Base-by-base conservation (phyloP, 768 basidiomycete genomes). In the Kondoa malvinella region DNA sequence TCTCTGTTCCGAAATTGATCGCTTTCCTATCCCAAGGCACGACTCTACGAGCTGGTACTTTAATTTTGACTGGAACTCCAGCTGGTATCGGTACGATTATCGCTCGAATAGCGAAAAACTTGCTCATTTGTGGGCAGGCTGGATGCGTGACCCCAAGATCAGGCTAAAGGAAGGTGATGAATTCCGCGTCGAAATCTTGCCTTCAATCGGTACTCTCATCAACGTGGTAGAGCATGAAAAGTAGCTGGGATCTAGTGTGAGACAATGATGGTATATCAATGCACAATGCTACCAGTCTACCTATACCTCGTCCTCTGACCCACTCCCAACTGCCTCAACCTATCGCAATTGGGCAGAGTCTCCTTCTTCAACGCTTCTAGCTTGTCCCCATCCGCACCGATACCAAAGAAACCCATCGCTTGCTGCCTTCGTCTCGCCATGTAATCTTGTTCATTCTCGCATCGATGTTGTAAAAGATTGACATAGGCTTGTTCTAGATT, bases 321-420 rank as follows among this genome's bases (percentile, higher is more conserved):
- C 64, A 64, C 25, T 69, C 66, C n/a, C 57, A 32, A 33, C 60
- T 72, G 27, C 77, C 80, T 84, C 74, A 92, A 78, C 77, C 85
- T 84, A 69, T 90, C 87, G 75, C 92, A 96, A 73, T 83, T 85
- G 68, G 82, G 81, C 60, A 90, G 80, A 40, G 80, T 81, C 79
- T 92, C 87, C 32, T 77, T 78, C 63, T 87, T 82, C 65, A 95
- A 86, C 71, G 78, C 77, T 76, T 81, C 80, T 68, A 97, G 87
- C 78, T 89, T 88, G 33, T 90, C 86, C 87, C 88, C 90, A 75
- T 97, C 88, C 14, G 90, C 88, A 32, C 91, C 89, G 66, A 95
- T 80, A 3, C 92, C 94, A 76, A 96, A 92, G 70, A 95, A 77
- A 2, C 94, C 94, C 50, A 88, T 77, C 73, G 90, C 86, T 8